Evolutionary conservation across 257 asterid genomes (phyloP).

Genomic region (Apocynum venetum): DNA sequence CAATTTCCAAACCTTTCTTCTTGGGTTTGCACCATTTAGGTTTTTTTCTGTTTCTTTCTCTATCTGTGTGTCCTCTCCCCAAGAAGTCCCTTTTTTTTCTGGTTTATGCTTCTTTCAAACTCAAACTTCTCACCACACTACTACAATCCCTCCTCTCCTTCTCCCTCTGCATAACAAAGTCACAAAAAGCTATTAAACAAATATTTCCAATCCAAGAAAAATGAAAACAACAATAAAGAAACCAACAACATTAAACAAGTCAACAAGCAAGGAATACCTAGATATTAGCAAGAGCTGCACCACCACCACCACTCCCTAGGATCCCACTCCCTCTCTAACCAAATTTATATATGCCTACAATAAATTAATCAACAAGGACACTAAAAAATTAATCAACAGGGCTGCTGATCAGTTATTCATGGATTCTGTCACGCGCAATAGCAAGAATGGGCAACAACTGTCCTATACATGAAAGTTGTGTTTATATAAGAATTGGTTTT

Average conservation of each 20-base stretch:
- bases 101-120: slow-evolving; percentile 26
- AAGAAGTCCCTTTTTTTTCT: neutral
- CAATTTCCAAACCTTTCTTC: slow-evolving; percentile 50
- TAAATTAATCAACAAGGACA: neutral
- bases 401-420: slow-evolving; percentile 7
- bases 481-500: neutral
- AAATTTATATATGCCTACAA: neutral
- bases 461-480: neutral
- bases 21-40: slow-evolving; percentile 45
- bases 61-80: slow-evolving; percentile 6
- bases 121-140: slow-evolving; percentile 12
- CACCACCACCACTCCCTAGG: slow-evolving; percentile 31
- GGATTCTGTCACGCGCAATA: slow-evolving; percentile 20
- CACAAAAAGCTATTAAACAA: slow-evolving; percentile 1
- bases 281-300: slow-evolving; percentile 30
- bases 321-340: slow-evolving; percentile 23
- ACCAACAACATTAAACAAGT: slow-evolving; percentile 14
- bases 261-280: slow-evolving; percentile 39
- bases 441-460: slow-evolving; percentile 18
- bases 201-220: slow-evolving; percentile 1
- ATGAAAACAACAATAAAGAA: neutral
- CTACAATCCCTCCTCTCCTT: neutral
- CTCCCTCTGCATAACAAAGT: neutral
- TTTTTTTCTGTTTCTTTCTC: slow-evolving; percentile 24
- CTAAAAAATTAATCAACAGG: neutral